A percentile compares a stretch with the other conserved stretches of the same genome.
Evolutionary conservation across 352 stramenopile genomes (phyloP).

Genomic region (Globisporangium alternatum): DNA sequence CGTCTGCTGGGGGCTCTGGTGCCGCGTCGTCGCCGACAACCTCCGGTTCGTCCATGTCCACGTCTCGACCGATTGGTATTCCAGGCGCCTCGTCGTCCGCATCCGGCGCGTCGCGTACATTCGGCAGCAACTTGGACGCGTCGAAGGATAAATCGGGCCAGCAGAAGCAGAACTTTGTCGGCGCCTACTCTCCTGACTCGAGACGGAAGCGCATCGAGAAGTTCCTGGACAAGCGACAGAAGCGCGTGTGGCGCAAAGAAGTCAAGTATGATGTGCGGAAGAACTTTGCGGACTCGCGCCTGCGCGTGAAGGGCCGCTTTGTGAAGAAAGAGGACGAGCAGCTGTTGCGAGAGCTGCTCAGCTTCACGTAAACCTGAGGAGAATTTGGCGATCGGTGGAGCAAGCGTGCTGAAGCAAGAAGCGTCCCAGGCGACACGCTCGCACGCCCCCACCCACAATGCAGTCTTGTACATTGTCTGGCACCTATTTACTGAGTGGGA

Average conservation of each 20-base stretch:
- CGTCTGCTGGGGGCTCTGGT: conserved; percentile 8
- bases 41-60: conserved; percentile 41
- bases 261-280: conserved; percentile 99
- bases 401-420: neutral
- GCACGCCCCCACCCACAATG: neutral
- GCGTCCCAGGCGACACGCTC: neutral
- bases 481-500: conserved; percentile 20
- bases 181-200: conserved; percentile 94
- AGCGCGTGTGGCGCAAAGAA: conserved; percentile 93
- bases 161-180: conserved; percentile 87
- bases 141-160: conserved; percentile 45
- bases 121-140: conserved; percentile 30
- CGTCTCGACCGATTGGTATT: conserved; percentile 79
- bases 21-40: conserved; percentile 19
- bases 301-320: conserved; percentile 96
- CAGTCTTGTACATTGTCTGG: conserved; percentile 18
- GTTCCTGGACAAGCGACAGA: conserved; percentile 95
- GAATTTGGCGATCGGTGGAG: neutral
- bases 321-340: conserved; percentile 98
- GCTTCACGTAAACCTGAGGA: conserved; percentile 62
- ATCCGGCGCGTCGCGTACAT: conserved; percentile 30
- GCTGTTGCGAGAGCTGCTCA: conserved; percentile 79
- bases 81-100: conserved; percentile 45
- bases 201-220: conserved; percentile 91
- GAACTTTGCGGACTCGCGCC: conserved; percentile 96